Base-by-base conservation (phyloP, 2,329 filamentous ascomycete species). In the Plenodomus biglobosus region DNA sequence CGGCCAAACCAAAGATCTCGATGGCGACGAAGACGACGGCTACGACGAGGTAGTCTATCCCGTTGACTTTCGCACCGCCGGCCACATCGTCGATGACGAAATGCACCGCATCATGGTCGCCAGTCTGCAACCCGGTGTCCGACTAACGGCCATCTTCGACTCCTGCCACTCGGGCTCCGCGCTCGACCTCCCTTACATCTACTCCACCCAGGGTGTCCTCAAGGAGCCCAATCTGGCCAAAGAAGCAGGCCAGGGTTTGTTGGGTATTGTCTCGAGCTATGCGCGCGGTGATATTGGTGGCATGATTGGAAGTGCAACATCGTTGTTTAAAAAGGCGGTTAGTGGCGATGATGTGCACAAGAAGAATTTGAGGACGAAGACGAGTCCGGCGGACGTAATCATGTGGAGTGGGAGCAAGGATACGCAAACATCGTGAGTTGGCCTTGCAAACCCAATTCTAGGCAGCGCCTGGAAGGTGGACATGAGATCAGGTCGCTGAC, bases 371-470 rank as follows among this genome's bases (percentile, higher is more conserved):
- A 82, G 87, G 58, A 97, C 92, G 36, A 95, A 95, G 77, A 97
- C 94, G 15, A 94, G 88, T 45, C 87, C 92, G 1, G 94, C 94
- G 35, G 94, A 99, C 73, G 94, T 99, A 24, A 84, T 99, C 69
- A 95, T 96, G 89, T 96, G 92, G 88, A 95, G 90, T 52, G 94
- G 94, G 48, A 95, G 90, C 76, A 96, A 96, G 75, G 94, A 99
- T 69, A 84, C 86, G 53, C 94, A 97, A 75, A 99, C 94, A 59
- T 92, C 88, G 86, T 90, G 78, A 76, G 87, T 85, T 6, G 22
- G 5, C 4, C 21, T 8, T 22, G 13, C 22, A 27, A n/a, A 30
- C 19, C n/a, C 17, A 8, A 2, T 15, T 21, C 10, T 18, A 13
- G 19, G 16, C 16, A 10, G 6, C 5, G 6, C 22, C 11, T 24